Percentiles rank a stretch among this genome's conserved stretches.
phyloP scores from a whole-genome alignment of 2,329 filamentous ascomycete genomes.

The Claviceps arundinis region DNA sequence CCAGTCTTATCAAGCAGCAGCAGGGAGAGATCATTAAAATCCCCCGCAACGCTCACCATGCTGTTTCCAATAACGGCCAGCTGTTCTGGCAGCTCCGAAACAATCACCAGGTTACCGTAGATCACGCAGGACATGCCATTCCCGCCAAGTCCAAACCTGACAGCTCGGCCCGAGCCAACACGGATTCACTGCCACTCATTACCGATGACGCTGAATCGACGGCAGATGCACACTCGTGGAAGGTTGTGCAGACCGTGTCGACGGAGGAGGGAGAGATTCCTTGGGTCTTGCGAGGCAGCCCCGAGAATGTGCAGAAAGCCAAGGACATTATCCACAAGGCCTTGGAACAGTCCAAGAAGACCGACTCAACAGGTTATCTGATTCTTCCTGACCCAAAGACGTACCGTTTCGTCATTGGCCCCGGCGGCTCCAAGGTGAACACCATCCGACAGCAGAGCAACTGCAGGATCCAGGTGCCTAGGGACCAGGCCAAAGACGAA shows the following conservation, averaged over 20 bases:
- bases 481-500: slow-evolving; percentile 60
- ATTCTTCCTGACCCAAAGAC: slow-evolving; percentile 79
- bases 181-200: slow-evolving; percentile 68
- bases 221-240: slow-evolving; percentile 68
- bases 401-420: slow-evolving; percentile 83
- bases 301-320: slow-evolving; percentile 72
- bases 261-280: slow-evolving; percentile 62
- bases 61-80: slow-evolving; percentile 74
- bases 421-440: slow-evolving; percentile 83
- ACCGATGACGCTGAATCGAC: slow-evolving; percentile 64
- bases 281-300: slow-evolving; percentile 73
- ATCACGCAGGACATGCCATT: slow-evolving; percentile 70
- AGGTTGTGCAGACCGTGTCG: slow-evolving; percentile 52
- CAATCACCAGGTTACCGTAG: slow-evolving; percentile 78
- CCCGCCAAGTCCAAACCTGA: slow-evolving; percentile 61
- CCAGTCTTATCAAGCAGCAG: slow-evolving; percentile 66
- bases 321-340: slow-evolving; percentile 61
- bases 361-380: slow-evolving; percentile 68
- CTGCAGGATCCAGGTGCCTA: slow-evolving; percentile 87
- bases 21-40: slow-evolving; percentile 80
- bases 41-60: slow-evolving; percentile 70
- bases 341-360: slow-evolving; percentile 57
- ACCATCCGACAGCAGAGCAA: slow-evolving; percentile 82
- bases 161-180: slow-evolving; percentile 40
- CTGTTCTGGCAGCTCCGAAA: slow-evolving; percentile 85